phyloP scores from a whole-genome alignment of 495 filamentous ascomycete genomes.

The Clohesyomyces aquaticus region DNA sequence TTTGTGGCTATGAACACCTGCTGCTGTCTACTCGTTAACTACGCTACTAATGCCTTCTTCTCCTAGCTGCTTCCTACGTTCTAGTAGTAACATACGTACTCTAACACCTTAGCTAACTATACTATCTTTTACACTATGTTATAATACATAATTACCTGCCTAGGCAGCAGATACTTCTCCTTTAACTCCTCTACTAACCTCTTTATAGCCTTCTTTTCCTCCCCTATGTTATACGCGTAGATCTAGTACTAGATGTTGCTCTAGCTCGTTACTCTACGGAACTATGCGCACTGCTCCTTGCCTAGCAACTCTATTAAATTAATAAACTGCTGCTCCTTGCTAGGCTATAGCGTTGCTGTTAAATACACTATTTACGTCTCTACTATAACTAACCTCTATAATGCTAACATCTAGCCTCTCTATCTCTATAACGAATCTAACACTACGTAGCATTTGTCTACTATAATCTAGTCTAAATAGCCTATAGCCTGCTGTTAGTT shows the following conservation, averaged over 20 bases:
- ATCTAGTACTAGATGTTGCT: constrained; percentile 17
- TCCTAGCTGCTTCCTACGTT: constrained; percentile 16
- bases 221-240: too few relatives aligned
- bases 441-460: constrained; percentile 41
- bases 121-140: constrained; percentile 5
- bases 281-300: not conserved
- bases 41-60: constrained; percentile 20
- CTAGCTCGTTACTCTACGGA: constrained; percentile 1
- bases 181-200: too few relatives aligned
- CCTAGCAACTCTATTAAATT: constrained; percentile 2
- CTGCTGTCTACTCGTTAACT: constrained; percentile 11
- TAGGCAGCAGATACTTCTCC: too few relatives aligned
- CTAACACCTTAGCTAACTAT: constrained; percentile 16
- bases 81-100: constrained; percentile 11
- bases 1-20: constrained; percentile 35
- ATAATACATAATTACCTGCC: too few relatives aligned
- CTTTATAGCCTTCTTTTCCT: too few relatives aligned
- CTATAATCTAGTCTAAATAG: constrained; percentile 20
- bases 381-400: constrained; percentile 24
- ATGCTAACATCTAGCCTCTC: constrained; percentile 22
- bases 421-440: constrained; percentile 33
- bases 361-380: constrained; percentile 39
- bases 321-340: constrained; percentile 10
- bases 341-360: constrained; percentile 37
- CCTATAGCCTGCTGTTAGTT: constrained; percentile 29